phyloP scores from a whole-genome alignment of 2,329 filamentous ascomycete genomes.

The Aureobasidium sp. region DNA sequence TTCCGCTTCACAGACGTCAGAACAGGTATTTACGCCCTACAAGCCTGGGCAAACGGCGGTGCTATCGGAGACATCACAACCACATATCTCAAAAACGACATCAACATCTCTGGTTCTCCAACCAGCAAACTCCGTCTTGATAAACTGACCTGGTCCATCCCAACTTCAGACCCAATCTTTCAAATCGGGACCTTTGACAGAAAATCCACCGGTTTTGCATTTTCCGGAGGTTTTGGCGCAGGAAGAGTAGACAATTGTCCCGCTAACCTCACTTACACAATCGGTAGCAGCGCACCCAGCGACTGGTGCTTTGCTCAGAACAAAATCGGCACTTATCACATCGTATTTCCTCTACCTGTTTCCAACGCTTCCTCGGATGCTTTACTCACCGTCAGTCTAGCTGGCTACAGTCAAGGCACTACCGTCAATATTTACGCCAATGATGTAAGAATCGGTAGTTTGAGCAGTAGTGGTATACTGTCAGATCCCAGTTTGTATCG shows the following conservation, averaged over 20 bases:
- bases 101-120: not conserved
- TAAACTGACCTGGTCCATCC: not conserved
- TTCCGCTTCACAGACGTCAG: constrained; percentile 9
- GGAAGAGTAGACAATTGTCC: constrained; percentile 8
- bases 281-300: not conserved
- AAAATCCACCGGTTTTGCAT: constrained; percentile 2
- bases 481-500: constrained; percentile 41
- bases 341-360: not conserved
- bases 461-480: constrained; percentile 30
- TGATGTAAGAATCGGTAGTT: constrained; percentile 30
- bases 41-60: constrained; percentile 12
- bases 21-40: constrained; percentile 3
- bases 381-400: constrained; percentile 35
- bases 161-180: not conserved
- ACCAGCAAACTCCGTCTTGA: not conserved
- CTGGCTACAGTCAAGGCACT: constrained; percentile 36
- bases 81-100: constrained; percentile 4
- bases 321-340: constrained; percentile 2
- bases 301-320: constrained; percentile 13
- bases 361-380: constrained; percentile 17
- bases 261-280: constrained; percentile 10
- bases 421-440: constrained; percentile 36
- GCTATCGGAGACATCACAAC: not conserved
- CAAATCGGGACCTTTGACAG: constrained; percentile 11
- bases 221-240: constrained; percentile 2